Evolutionary conservation across 2,329 filamentous ascomycete genomes (phyloP), one percentile per base, ranked within the genome.

Genomic region (Cadophora gregata): DNA sequence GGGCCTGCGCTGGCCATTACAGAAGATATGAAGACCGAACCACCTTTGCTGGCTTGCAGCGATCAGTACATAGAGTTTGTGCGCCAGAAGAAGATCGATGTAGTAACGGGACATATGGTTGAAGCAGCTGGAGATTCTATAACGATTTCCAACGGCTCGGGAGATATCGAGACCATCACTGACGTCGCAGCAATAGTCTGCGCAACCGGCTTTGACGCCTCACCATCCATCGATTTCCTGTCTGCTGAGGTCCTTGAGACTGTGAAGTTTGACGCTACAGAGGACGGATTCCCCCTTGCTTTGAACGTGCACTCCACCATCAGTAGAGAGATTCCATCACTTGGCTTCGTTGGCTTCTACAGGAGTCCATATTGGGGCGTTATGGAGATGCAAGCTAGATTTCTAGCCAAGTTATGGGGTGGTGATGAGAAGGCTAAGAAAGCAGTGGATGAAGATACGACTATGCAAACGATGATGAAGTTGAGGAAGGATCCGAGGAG

Each of bases 331-430:
- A 77, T 93, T 0, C 85, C 89, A 0, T 85, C 85, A 6, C 79
- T 96, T 0, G 92, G 91, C 0, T 94, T 96, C 73, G 89, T 96
- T 0, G 93, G 93, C 0, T 93, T 93, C 78, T 96, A 96, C 75
- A 86, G 93, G 68, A 91, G 91, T 0, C 92, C 92, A 0, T 96
- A 93, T 76, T 96, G 93, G 93, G 90, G 90, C 0, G 88, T 93
- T 0, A 93, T 95, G 84, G 92, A 96, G 77, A 92, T 93, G 90
- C 93, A 96, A 78, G 89, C 92, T 2, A 85, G 90, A 0, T 84
- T 91, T 68, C 80, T 94, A 6, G 83, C 88, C 0, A 77, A 84
- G 14, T 76, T 87, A 12, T 94, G 91, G 90, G 78, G 74, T 16
- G 67, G 71, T 5, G 69, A 67, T 62, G 42, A 36, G 1, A 65